Percentiles rank a stretch among this genome's conserved stretches.
phyloP scores from a whole-genome alignment of 148 eudicot species.

The Rhododendron henanense region DNA sequence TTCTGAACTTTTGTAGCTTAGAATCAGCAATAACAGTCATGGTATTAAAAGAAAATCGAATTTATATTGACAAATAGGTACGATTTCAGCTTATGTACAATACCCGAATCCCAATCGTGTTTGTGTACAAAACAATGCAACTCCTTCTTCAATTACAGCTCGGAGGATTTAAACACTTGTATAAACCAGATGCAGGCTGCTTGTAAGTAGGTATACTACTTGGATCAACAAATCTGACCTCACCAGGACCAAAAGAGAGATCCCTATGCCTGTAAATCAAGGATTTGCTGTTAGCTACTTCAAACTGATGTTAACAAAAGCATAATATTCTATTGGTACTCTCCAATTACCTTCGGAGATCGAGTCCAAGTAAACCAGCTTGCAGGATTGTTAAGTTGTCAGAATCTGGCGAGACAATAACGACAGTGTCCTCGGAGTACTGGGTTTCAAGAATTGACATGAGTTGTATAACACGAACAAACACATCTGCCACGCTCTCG shows the following conservation, averaged over 20 bases:
- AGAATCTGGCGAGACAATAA: constrained; percentile 94
- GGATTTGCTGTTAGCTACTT: not conserved
- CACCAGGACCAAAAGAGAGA: constrained; percentile 75
- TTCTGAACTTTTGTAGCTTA: not conserved
- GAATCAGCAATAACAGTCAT: not conserved
- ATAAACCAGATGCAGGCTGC: constrained; percentile 73
- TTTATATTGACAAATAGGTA: not conserved
- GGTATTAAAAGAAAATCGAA: not conserved
- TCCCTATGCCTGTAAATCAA: constrained; percentile 68
- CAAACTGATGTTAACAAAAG: not conserved
- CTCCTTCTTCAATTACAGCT: constrained; percentile 54
- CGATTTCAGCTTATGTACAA: not conserved
- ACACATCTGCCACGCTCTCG: constrained; percentile 92
- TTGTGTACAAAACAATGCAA: not conserved
- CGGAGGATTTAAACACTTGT: constrained; percentile 87
- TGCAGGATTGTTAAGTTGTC: constrained; percentile 82
- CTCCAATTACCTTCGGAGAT: constrained; percentile 63
- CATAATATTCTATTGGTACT: not conserved
- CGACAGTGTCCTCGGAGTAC: constrained; percentile 81
- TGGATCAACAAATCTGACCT: constrained; percentile 77
- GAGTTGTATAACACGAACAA: constrained; percentile 96
- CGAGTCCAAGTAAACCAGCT: constrained; percentile 91
- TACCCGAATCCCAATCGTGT: not conserved
- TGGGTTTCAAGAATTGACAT: constrained; percentile 98
- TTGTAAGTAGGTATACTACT: constrained; percentile 75